A percentile compares a stretch with the other conserved stretches of the same genome.
phyloP scores from a whole-genome alignment of 345 rosid species.

The Rhodamnia rubescens region DNA sequence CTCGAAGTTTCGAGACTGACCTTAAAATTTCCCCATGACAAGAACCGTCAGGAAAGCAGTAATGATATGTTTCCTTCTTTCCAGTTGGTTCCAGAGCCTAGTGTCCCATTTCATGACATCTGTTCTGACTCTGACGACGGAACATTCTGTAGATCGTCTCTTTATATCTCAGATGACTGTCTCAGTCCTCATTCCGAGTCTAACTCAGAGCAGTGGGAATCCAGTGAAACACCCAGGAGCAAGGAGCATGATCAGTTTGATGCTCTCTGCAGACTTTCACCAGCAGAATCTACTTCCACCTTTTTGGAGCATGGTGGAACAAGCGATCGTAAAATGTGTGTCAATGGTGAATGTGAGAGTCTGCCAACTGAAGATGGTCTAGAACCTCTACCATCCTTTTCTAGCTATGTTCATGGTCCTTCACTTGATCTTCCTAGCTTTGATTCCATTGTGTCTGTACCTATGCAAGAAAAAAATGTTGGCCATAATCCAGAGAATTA shows the following conservation, averaged over 20 bases:
- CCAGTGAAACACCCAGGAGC: conserved; percentile 33
- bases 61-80: conserved; percentile 64
- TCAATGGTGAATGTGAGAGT: neutral
- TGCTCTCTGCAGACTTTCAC: conserved; percentile 26
- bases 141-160: conserved; percentile 80
- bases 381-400: conserved; percentile 19
- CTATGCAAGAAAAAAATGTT: conserved; percentile 8
- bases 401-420: neutral
- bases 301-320: conserved; percentile 15
- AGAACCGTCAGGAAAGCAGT: conserved; percentile 16
- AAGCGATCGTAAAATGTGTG: conserved; percentile 1
- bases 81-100: conserved; percentile 76
- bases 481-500: conserved; percentile 5
- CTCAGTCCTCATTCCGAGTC: conserved; percentile 48
- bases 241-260: conserved; percentile 32
- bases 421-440: conserved; percentile 48
- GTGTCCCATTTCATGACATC: conserved; percentile 12
- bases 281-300: conserved; percentile 27
- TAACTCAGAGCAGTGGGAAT: conserved; percentile 86
- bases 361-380: conserved; percentile 16
- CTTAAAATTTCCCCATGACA: conserved; percentile 56
- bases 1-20: conserved; percentile 53
- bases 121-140: conserved; percentile 70
- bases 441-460: conserved; percentile 25
- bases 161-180: conserved; percentile 60